Evolutionary conservation across 1,284 basidiomycete species (phyloP), one percentile per base, ranked within the genome.

Genomic region (Ceratobasidium sp.): DNA sequence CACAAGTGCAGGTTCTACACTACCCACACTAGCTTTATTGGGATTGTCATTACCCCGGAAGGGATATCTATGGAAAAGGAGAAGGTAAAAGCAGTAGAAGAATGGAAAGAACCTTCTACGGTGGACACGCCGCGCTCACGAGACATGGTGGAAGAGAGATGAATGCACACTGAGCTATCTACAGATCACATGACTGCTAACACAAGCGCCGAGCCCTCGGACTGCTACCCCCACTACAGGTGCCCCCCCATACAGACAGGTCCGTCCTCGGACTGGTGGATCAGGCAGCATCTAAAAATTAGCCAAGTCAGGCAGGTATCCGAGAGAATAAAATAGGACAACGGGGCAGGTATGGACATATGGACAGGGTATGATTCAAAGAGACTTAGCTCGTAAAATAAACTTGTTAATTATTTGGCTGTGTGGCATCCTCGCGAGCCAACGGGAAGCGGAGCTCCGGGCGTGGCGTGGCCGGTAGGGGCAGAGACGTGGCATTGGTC

Each of bases 221-320:
- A 11, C 44, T 44, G 15, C 15, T 29, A 29, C 56, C 56, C 56
- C 56, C 56, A 59, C 56, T 59, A 59, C 56, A 59, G 62, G 62
- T 65, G 9, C 62, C 62, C 62, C 62, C 62, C 62, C 62, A 65
- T 65, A 65, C 40, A 65, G 37, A n/a, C 37, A 44, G 17, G 62
- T 65, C 62, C 62, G 62, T 65, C 62, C 62, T 65, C 40, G 43
- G 62, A 43, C 43, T 65, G 62, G 13, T 13, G n/a, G 13, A 29
- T 8, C 19, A 5, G 29, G 25, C 6, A 25, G 22, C 15, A 59
- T 13, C 56, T 29, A 59, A 9, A 9, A 22, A 46, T 25, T n/a
- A 65, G 13, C 22, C 13, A 65, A 65, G 43, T 65, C 22, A 46
- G 43, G 34, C 37, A 43, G 25, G 34, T 37, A 43, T 49, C 25